Base-by-base conservation (phyloP, 352 stramenopile species). In the Chrysophaeum taylorii region DNA sequence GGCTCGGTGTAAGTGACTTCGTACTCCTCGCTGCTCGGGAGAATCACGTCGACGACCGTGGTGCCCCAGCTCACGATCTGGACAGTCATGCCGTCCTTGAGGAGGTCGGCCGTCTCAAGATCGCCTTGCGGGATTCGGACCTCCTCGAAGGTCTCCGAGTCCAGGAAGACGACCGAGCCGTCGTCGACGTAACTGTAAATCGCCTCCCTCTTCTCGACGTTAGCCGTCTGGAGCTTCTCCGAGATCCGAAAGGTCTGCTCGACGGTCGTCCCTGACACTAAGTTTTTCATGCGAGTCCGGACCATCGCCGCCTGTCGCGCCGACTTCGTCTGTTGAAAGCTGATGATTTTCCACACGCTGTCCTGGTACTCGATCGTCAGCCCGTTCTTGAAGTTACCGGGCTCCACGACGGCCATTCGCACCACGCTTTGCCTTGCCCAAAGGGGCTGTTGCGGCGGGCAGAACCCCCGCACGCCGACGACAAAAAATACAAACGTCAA, bases 301-400 rank as follows among this genome's bases (percentile, higher is more conserved):
- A 66, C 57, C 31, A 66, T 43, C 15, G 57, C 57, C 23, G 23
- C 45, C 57, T 66, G 57, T 9, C 57, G 57, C 57, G 57, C 57
- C 33, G 57, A 45, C 57, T 66, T 66, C 57, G 57, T 43, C 57
- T 66, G 57, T 36, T 66, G 57, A 36, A 66, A 66, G 16, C 16
- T 35, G 12, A 66, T 21, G 57, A 66, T n/a, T 36, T 66, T 66
- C 33, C 31, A 66, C 33, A 66, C 57, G 14, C 15, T 2, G 57
- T 31, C 57, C 33, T 66, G 5, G 33, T n/a, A 16, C 57, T 66
- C 57, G 33, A 66, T 42, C 12, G 57, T 66, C 12, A 45, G 5
- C 33, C 57, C 57, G 57, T 66, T 66, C 57, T 45, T 42, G 27
- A 66, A 48, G 57, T 66, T n/a, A n/a, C 57, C 57, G 14, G 57